Base-by-base conservation (phyloP, 2,329 filamentous ascomycete genomes). In the Cladosporium sp. region DNA sequence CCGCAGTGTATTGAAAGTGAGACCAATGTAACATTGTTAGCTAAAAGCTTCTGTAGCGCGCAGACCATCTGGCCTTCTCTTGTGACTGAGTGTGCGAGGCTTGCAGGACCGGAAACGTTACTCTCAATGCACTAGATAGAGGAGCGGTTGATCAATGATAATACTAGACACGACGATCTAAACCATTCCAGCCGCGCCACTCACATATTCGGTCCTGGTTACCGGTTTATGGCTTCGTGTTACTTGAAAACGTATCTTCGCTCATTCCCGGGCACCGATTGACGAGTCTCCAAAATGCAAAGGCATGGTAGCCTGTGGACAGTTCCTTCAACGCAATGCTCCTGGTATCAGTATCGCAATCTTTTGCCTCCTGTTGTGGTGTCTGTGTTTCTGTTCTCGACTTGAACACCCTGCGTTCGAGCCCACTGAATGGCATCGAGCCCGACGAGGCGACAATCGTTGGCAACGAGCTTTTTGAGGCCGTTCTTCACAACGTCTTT, bases 391-490 rank as follows among this genome's bases (percentile, higher is more conserved):
- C 67, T 66, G 44, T 69, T 69, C 12, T 73, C 71, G 2, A 78
- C 74, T 46, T 71, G 64, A 10, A 78, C 63, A 12, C 79, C 79
- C 65, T 75, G 75, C 6, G 61, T 65, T 58, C 75, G 69, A 3
- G 80, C 80, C 73, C 79, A 80, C 14, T 75, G 72, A 4, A 81
- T 72, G 0, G 79, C 80, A 71, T 82, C 80, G 1, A 75, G 67
- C 18, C 76, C 74, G 1, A 82, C 73, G 7, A 70, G 59, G 2
- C 62, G 62, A 57, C 80, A 82, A 10, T 77, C 67, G 53, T 80
- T 72, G 21, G 79, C 69, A 2, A 71, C 72, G 21, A 81, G 68
- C 12, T 66, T 67, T 50, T 69, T 70, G 5, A 81, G 66, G 7
- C 65, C 26, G 14, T 21, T 31, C 8, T 64, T 44, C 0, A 76